phyloP scores from a whole-genome alignment of 768 basidiomycete species.

The Agrocybe chaxingu region DNA sequence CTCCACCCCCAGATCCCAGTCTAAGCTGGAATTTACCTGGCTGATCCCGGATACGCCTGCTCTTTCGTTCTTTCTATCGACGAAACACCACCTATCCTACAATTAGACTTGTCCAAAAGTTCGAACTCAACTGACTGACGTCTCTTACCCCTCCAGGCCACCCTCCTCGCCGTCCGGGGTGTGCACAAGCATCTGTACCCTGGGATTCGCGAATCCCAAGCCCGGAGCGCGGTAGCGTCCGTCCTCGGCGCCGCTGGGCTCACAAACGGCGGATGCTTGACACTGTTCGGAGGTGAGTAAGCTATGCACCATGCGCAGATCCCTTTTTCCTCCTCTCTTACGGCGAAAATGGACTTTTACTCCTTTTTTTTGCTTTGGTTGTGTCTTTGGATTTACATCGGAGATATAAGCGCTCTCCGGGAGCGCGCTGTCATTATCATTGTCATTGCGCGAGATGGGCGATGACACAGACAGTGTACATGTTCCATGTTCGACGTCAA shows the following conservation, averaged over 20 bases:
- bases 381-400: not conserved
- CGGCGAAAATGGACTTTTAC: not conserved
- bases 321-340: not conserved
- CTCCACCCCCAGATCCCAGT: too few species aligned
- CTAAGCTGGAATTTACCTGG: too few species aligned
- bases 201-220: slow-evolving; percentile 77
- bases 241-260: slow-evolving; percentile 62
- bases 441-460: too few species aligned
- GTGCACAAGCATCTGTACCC: slow-evolving; percentile 58
- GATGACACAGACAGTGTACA: too few species aligned
- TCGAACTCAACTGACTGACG: too few species aligned
- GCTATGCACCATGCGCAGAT: slow-evolving; percentile 1
- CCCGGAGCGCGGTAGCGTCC: slow-evolving; percentile 49
- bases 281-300: slow-evolving; percentile 73
- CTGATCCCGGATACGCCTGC: too few species aligned
- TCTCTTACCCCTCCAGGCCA: slow-evolving; percentile 46
- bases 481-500: too few species aligned
- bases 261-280: slow-evolving; percentile 52
- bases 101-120: too few species aligned
- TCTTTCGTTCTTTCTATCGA: too few species aligned
- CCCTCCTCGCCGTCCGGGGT: slow-evolving; percentile 68
- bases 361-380: not conserved
- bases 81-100: too few species aligned
- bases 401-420: too few species aligned
- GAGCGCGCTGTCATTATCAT: too few species aligned